These are phyloP conservation scores for Cercospora sp. DNA, from an alignment of 2,329 filamentous ascomycete genomes.

Conservation along the genomic window DNA sequence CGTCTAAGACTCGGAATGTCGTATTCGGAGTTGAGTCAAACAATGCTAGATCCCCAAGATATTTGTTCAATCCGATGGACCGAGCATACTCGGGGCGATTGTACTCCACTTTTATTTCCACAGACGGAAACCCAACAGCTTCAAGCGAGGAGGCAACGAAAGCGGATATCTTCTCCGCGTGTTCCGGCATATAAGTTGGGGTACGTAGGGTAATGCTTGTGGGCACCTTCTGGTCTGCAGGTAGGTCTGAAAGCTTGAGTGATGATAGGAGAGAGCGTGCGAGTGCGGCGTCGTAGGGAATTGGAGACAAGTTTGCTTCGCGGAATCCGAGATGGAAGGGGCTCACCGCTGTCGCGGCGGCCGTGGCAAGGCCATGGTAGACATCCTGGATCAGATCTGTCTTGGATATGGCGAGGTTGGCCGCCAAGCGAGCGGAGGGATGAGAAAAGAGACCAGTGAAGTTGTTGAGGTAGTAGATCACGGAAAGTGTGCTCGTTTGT, in stretches of 20 bases:
- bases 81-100: conserved; percentile 18
- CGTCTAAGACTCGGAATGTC: conserved; percentile 18
- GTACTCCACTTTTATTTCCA: conserved; percentile 15
- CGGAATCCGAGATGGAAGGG: conserved; percentile 13
- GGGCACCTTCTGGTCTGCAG: background rate
- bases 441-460: conserved; percentile 14
- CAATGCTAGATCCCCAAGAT: conserved; percentile 13
- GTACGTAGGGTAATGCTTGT: conserved; percentile 1
- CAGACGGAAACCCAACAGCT: conserved; percentile 7
- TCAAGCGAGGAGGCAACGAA: conserved; percentile 12
- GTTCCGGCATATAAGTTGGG: conserved; percentile 19
- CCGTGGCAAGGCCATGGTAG: conserved; percentile 14
- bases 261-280: conserved; percentile 8
- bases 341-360: conserved; percentile 17
- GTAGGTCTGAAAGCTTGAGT: background rate
- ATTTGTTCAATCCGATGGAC: conserved; percentile 15
- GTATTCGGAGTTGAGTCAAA: conserved; percentile 20
- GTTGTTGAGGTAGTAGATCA: conserved; percentile 18
- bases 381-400: conserved; percentile 7
- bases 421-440: conserved; percentile 11
- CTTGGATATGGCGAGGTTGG: conserved; percentile 15
- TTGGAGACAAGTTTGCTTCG: conserved; percentile 7
- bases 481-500: conserved; percentile 16
- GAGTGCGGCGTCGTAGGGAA: conserved; percentile 11
- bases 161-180: conserved; percentile 16